Evolutionary conservation across 2,329 filamentous ascomycete species (phyloP).

Genomic region (Onygena corvina): DNA sequence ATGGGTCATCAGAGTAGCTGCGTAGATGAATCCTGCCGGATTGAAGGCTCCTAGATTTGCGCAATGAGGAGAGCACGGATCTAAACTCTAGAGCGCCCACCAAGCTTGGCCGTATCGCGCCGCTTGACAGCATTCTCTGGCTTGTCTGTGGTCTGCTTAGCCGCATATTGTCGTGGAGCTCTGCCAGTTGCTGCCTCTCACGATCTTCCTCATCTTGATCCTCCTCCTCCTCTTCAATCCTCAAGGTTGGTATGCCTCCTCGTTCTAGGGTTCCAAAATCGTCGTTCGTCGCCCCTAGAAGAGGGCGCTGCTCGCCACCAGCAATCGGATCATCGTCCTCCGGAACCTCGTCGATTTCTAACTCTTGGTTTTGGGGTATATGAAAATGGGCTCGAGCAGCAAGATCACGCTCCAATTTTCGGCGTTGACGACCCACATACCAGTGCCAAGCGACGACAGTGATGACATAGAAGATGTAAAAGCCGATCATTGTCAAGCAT

Average conservation of each 20-base stretch:
- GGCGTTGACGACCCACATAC: conserved; percentile 55
- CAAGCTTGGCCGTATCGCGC: conserved; percentile 80
- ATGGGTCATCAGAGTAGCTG: conserved; percentile 55
- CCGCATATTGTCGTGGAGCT: conserved; percentile 88
- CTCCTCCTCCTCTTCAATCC: conserved; percentile 46
- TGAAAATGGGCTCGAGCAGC: conserved; percentile 65
- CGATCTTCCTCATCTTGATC: conserved; percentile 41
- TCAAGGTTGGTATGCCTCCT: conserved; percentile 36
- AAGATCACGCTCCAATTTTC: conserved; percentile 52
- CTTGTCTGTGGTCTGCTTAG: conserved; percentile 56
- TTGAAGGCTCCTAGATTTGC: conserved; percentile 66
- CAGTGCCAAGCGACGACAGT: conserved; percentile 90
- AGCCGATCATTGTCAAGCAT: conserved; percentile 76
- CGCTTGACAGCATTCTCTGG: conserved; percentile 60
- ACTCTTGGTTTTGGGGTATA: conserved; percentile 46
- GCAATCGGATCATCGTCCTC: conserved; percentile 41
- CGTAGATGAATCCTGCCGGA: conserved; percentile 56
- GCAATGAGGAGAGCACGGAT: conserved; percentile 74
- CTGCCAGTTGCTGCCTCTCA: conserved; percentile 52
- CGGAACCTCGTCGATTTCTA: conserved; percentile 44
- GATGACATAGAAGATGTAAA: conserved; percentile 79
- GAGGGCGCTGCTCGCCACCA: conserved; percentile 34
- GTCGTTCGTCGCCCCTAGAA: conserved; percentile 40
- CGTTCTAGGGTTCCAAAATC: conserved; percentile 54
- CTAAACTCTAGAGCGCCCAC: conserved; percentile 90